Evolutionary conservation across 345 rosid genomes (phyloP).

Genomic region (Euphorbia pulcherrima): DNA sequence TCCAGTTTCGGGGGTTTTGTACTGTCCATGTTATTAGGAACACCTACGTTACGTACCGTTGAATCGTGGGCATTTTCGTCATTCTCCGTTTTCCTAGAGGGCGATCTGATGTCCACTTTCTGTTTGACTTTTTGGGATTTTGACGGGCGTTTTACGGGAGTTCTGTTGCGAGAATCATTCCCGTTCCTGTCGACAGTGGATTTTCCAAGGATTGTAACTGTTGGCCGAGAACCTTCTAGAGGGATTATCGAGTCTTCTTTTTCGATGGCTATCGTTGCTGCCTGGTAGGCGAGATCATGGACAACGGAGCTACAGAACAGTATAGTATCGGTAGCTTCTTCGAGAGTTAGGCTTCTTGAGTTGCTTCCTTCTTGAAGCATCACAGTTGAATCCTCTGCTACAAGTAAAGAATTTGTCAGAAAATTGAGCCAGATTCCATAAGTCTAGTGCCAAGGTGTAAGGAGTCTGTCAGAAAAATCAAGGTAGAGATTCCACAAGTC

Average conservation of each 20-base stretch:
- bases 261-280: constrained; percentile 75
- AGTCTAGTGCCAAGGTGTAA: constrained; percentile 1
- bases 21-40: constrained; percentile 55
- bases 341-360: constrained; percentile 81
- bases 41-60: constrained; percentile 51
- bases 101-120: constrained; percentile 45
- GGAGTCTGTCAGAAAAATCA: too few species aligned
- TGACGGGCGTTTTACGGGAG: constrained; percentile 40
- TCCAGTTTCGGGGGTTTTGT: constrained; percentile 80
- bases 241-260: constrained; percentile 47
- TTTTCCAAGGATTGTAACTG: constrained; percentile 68
- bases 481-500: too few species aligned
- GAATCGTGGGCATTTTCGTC: constrained; percentile 74
- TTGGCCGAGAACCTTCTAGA: constrained; percentile 56
- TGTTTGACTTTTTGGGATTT: constrained; percentile 56
- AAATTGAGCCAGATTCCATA: constrained; percentile 9
- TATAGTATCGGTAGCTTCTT: constrained; percentile 90
- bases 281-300: constrained; percentile 78
- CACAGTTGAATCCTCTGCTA: constrained; percentile 67
- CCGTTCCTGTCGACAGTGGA: constrained; percentile 46
- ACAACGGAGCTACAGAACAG: constrained; percentile 94
- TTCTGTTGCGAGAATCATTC: constrained; percentile 48
- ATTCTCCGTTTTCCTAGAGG: constrained; percentile 47
- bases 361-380: constrained; percentile 54
- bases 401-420: constrained; percentile 24